Conservation (phyloP, 2,329 filamentous ascomycete genomes). For the Apiospora rasikravindrae region DNA sequence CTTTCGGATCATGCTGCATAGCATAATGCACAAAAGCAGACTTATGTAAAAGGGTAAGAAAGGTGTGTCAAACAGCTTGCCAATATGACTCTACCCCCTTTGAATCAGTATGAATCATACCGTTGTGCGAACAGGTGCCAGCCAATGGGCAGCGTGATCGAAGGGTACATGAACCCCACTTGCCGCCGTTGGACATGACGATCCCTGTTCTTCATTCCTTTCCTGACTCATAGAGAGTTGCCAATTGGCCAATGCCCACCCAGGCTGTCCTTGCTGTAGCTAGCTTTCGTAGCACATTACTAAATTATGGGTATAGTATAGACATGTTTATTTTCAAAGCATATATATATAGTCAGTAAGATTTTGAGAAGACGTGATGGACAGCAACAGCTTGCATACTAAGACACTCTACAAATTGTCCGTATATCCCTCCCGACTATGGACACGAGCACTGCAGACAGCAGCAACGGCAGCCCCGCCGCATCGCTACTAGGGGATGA, state of each 20-base stretch:
- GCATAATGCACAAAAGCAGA: not conserved
- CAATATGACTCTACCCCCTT: not conserved
- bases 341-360: not conserved
- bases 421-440: not conserved
- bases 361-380: not conserved
- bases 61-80: not conserved
- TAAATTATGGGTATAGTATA: not conserved
- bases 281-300: not conserved
- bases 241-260: not conserved
- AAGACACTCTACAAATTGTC: not conserved
- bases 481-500: too few relatives aligned
- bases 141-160: not conserved
- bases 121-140: too few relatives aligned
- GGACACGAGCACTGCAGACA: not conserved
- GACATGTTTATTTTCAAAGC: not conserved
- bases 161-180: not conserved
- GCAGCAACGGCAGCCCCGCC: not conserved
- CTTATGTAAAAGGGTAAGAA: too few relatives aligned
- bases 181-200: not conserved
- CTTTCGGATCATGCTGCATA: not conserved
- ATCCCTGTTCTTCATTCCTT: not conserved
- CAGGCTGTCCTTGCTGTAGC: not conserved
- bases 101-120: constrained; percentile 11
- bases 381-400: not conserved
- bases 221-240: not conserved